Percentiles rank a stretch among this genome's conserved stretches.
Conservation (phyloP, 306 rosid species). For the Hippophae rhamnoides region DNA sequence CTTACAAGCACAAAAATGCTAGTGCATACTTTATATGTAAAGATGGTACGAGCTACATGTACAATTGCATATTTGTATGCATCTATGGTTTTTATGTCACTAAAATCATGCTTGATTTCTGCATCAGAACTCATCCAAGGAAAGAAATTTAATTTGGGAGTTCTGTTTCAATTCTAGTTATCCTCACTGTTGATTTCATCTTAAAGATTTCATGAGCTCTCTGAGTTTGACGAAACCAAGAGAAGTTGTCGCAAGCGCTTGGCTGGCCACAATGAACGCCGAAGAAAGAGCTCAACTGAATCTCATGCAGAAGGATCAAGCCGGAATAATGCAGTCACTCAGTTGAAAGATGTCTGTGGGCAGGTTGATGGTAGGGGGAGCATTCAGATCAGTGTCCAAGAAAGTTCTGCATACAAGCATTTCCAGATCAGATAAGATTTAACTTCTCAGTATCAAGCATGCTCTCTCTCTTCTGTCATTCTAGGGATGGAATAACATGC, state of each 20-base stretch:
- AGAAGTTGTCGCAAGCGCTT: constrained; percentile 66
- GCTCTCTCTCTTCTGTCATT: constrained; percentile 85
- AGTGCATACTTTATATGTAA: no score
- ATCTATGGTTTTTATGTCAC: no score
- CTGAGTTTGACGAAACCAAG: constrained; percentile 54
- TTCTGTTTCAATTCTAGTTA: not conserved
- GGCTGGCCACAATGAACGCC: constrained; percentile 60
- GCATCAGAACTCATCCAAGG: not conserved
- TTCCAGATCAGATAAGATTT: constrained; percentile 40
- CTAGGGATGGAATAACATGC: constrained; percentile 8
- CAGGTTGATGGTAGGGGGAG: constrained; percentile 36
- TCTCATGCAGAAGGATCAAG: constrained; percentile 45
- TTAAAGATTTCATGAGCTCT: constrained; percentile 57
- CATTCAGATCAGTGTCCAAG: constrained; percentile 39
- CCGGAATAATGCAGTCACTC: constrained; percentile 30
- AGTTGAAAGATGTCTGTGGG: constrained; percentile 37
- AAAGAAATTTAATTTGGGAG: not conserved
- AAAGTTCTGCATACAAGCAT: constrained; percentile 32
- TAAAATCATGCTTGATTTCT: no score
- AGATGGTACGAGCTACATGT: no score
- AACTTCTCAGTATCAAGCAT: not conserved
- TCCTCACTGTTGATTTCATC: not conserved
- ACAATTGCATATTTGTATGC: no score
- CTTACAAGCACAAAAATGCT: no score
- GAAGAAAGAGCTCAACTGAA: constrained; percentile 49